Percentiles rank a stretch among this genome's conserved stretches.
Evolutionary conservation across 2,329 filamentous ascomycete genomes (phyloP).

Genomic region (Blastomyces percursus): DNA sequence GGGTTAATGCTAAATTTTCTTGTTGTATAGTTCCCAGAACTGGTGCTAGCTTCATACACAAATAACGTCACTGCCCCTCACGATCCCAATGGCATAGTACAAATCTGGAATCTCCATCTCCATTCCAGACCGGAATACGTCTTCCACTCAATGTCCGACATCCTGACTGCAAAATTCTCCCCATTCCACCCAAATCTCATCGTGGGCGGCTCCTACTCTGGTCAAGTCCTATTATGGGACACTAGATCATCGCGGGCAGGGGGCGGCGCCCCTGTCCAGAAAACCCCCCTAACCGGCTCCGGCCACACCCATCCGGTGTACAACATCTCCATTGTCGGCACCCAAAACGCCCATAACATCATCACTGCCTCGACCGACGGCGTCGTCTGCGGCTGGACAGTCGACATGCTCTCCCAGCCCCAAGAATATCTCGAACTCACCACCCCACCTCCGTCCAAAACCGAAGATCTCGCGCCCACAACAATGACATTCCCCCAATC

Average conservation of each 20-base stretch:
- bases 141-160: slow-evolving; percentile 91
- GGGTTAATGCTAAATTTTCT: slow-evolving; percentile 10
- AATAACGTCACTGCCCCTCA: slow-evolving; percentile 94
- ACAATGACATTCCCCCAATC: slow-evolving; percentile 90
- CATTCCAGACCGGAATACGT: slow-evolving; percentile 92
- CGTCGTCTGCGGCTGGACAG: slow-evolving; percentile 91
- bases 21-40: slow-evolving; percentile 59
- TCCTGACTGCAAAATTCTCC: slow-evolving; percentile 94
- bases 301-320: slow-evolving; percentile 97
- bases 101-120: slow-evolving; percentile 95
- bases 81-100: slow-evolving; percentile 83
- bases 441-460: slow-evolving; percentile 74
- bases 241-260: slow-evolving; percentile 71
- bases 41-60: slow-evolving; percentile 88
- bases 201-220: slow-evolving; percentile 89
- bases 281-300: slow-evolving; percentile 87
- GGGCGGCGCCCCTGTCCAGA: slow-evolving; percentile 65
- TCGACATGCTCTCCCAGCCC: slow-evolving; percentile 94
- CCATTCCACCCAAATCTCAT: slow-evolving; percentile 96
- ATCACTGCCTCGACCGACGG: slow-evolving; percentile 95
- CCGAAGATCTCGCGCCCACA: slow-evolving; percentile 88
- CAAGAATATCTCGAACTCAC: slow-evolving; percentile 86
- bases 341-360: slow-evolving; percentile 98
- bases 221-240: slow-evolving; percentile 94
- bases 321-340: slow-evolving; percentile 88